Evolutionary conservation across 2,329 filamentous ascomycete species (phyloP).

Genomic region (Epichloe typhina): DNA sequence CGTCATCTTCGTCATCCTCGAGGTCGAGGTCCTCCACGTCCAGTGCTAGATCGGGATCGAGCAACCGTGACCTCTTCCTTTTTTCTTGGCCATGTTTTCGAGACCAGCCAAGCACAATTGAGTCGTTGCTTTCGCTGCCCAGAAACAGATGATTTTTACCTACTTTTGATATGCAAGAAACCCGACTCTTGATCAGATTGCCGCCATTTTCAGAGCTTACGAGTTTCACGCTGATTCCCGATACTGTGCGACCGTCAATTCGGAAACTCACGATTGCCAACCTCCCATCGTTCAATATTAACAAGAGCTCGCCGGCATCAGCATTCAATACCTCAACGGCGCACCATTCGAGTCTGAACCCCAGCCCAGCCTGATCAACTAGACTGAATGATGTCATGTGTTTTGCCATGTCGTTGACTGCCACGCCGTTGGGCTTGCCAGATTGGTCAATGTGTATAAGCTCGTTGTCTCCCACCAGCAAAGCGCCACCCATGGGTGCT

Average conservation of each 20-base stretch:
- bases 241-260: conserved; percentile 83
- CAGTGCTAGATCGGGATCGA: conserved; percentile 39
- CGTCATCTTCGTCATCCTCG: conserved; percentile 53
- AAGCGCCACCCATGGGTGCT: conserved; percentile 72
- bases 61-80: conserved; percentile 47
- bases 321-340: conserved; percentile 62
- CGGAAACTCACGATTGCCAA: conserved; percentile 68
- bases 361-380: conserved; percentile 71
- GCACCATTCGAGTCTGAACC: conserved; percentile 70
- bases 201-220: conserved; percentile 53
- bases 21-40: conserved; percentile 38
- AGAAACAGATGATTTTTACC: conserved; percentile 63
- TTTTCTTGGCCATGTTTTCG: conserved; percentile 48
- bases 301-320: conserved; percentile 70
- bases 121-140: conserved; percentile 74
- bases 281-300: conserved; percentile 64
- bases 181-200: conserved; percentile 42
- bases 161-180: conserved; percentile 58
- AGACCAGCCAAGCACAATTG: conserved; percentile 68
- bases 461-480: conserved; percentile 80
- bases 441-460: conserved; percentile 92
- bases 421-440: conserved; percentile 83
- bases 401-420: conserved; percentile 81
- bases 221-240: conserved; percentile 61
- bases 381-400: conserved; percentile 73